Conservation (phyloP, 108 stramenopile species). For the Pseudonitzschia pungens region DNA sequence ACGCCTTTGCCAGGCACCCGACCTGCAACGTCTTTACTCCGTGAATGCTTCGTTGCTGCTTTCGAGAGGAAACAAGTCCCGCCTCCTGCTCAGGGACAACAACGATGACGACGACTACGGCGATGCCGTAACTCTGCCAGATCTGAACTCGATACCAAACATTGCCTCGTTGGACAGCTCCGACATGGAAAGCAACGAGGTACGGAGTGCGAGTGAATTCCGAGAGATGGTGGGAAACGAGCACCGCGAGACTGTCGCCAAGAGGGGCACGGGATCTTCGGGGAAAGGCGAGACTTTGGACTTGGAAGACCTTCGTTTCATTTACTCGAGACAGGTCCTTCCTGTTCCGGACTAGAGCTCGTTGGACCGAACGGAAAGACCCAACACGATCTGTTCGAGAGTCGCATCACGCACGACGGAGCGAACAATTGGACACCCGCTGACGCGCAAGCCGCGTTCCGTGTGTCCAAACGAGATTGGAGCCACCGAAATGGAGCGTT, state of each 20-base stretch:
- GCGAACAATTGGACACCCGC: no score
- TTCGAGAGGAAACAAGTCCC: background rate
- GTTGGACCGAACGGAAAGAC: background rate
- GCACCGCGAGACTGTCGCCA: background rate
- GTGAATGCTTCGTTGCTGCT: background rate
- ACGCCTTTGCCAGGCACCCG: slow-evolving; percentile 1
- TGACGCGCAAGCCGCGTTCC: background rate
- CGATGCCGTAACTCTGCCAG: background rate
- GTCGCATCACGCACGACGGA: background rate
- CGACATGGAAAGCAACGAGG: slow-evolving; percentile 9
- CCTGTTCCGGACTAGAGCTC: background rate
- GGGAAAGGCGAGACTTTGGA: background rate
- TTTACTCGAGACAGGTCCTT: background rate
- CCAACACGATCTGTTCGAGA: background rate
- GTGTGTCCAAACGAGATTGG: background rate
- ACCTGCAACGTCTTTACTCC: background rate
- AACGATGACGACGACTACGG: background rate
- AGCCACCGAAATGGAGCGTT: no score
- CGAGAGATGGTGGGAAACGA: background rate
- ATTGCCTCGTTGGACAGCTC: slow-evolving; percentile 1
- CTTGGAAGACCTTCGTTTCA: background rate
- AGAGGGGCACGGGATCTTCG: background rate
- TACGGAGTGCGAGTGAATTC: background rate
- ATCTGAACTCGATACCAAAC: background rate
- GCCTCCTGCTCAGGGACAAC: background rate